These are phyloP conservation scores for Gliomastix tumulicola DNA, from an alignment of 2,329 filamentous ascomycete genomes.

Conservation along the genomic window DNA sequence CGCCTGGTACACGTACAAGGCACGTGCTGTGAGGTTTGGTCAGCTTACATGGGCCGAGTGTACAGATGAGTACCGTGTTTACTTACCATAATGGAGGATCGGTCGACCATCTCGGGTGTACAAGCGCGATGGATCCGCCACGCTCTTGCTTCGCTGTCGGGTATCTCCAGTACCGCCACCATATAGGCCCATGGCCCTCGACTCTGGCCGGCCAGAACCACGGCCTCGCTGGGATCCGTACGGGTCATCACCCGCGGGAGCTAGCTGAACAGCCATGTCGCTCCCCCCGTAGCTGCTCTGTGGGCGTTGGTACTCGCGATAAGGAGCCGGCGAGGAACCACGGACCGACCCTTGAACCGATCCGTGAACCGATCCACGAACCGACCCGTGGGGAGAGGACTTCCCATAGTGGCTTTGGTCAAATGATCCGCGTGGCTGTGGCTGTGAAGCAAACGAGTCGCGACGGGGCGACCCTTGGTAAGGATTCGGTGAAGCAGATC, in stretches of 20 bases:
- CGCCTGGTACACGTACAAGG: constrained; percentile 88
- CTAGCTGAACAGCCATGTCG: constrained; percentile 65
- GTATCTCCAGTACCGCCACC: constrained; percentile 42
- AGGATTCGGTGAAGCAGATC: constrained; percentile 57
- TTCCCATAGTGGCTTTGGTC: constrained; percentile 24
- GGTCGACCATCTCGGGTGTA: constrained; percentile 80
- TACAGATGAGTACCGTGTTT: neutral
- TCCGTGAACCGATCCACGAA: neutral
- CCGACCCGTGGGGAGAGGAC: constrained; percentile 1
- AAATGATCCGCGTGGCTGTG: too few species aligned
- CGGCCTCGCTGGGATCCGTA: constrained; percentile 51
- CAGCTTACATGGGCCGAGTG: neutral
- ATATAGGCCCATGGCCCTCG: constrained; percentile 48
- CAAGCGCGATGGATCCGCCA: constrained; percentile 74
- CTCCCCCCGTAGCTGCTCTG: constrained; percentile 41
- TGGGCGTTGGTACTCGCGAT: constrained; percentile 30
- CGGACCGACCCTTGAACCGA: neutral
- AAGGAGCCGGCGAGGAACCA: constrained; percentile 3
- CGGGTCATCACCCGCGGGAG: constrained; percentile 44
- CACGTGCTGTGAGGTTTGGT: constrained; percentile 57
- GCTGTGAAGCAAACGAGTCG: too few species aligned
- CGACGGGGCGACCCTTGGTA: constrained; percentile 36
- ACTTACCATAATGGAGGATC: constrained; percentile 91
- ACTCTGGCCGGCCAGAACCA: constrained; percentile 39
- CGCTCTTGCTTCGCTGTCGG: constrained; percentile 69